These are phyloP conservation scores for Flaveria trinervia DNA, from an alignment of 129 eudicot genomes.

Conservation along the genomic window DNA sequence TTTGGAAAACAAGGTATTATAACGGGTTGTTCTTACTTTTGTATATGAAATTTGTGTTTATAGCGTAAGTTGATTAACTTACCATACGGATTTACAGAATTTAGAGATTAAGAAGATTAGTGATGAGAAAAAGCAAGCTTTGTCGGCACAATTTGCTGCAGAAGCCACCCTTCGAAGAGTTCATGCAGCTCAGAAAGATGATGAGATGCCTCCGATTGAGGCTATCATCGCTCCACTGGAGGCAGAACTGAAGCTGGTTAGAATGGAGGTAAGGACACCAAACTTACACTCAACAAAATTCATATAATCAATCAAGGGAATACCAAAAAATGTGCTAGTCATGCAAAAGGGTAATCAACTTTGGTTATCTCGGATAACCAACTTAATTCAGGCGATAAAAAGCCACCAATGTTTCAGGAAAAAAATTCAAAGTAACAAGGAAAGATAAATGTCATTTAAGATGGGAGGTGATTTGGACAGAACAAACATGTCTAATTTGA, in stretches of 20 bases:
- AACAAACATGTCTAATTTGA: background rate
- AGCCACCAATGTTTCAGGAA: background rate
- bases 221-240: constrained; percentile 90
- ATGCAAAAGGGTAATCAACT: background rate
- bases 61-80: background rate
- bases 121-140: constrained; percentile 82
- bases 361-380: background rate
- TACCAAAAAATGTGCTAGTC: background rate
- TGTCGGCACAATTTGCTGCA: constrained; percentile 95
- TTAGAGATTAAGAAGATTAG: constrained; percentile 72
- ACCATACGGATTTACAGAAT: constrained; percentile 41
- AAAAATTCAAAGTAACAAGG: background rate
- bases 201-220: constrained; percentile 93
- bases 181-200: constrained; percentile 94
- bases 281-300: background rate
- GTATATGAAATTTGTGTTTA: background rate
- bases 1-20: constrained; percentile 84
- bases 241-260: constrained; percentile 85
- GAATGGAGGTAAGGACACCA: constrained; percentile 59
- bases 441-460: background rate
- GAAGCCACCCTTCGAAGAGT: constrained; percentile 98
- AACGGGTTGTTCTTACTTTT: background rate
- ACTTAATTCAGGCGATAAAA: background rate
- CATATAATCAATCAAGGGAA: background rate
- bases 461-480: background rate